Conservation (phyloP, 495 filamentous ascomycete species). For the Trichoderma virens region DNA sequence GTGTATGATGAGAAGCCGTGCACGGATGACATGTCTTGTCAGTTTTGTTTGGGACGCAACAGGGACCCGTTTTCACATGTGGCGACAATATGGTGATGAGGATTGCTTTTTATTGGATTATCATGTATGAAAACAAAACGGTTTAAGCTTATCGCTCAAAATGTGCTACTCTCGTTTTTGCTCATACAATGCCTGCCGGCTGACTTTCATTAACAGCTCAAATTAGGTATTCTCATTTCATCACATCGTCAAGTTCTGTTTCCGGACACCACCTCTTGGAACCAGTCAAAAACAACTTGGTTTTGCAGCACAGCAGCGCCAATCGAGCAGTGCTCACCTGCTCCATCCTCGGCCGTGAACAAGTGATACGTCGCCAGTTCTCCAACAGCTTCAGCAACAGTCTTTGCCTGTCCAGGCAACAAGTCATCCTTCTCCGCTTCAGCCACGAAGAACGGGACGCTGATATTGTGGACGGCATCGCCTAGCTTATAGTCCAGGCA, state of each 20-base stretch:
- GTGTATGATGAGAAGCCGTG: not conserved
- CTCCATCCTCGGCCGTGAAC: conserved; percentile 22
- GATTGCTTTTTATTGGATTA: not conserved
- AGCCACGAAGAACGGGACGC: conserved; percentile 28
- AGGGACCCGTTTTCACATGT: not conserved
- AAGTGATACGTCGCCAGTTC: conserved; percentile 22
- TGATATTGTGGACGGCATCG: conserved; percentile 22
- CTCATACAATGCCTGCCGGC: not conserved
- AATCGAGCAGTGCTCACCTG: conserved; percentile 22
- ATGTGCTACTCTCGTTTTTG: not conserved
- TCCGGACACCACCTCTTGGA: conserved; percentile 17
- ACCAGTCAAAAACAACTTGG: conserved; percentile 25
- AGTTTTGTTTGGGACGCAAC: not conserved
- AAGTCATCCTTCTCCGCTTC: conserved; percentile 29
- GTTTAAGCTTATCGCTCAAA: not conserved
- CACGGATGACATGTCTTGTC: not conserved
- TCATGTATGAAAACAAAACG: not conserved
- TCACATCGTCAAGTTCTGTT: not conserved
- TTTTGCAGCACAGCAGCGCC: conserved; percentile 16
- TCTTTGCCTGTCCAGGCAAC: conserved; percentile 27
- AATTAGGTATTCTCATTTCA: not conserved
- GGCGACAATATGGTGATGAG: not conserved
- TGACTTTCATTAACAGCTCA: not conserved
- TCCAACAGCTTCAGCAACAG: conserved; percentile 25
- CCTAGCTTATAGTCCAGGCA: conserved; percentile 21